Evolutionary conservation across 305 asterid species (phyloP).

Genomic region (Petunia hybrid): DNA sequence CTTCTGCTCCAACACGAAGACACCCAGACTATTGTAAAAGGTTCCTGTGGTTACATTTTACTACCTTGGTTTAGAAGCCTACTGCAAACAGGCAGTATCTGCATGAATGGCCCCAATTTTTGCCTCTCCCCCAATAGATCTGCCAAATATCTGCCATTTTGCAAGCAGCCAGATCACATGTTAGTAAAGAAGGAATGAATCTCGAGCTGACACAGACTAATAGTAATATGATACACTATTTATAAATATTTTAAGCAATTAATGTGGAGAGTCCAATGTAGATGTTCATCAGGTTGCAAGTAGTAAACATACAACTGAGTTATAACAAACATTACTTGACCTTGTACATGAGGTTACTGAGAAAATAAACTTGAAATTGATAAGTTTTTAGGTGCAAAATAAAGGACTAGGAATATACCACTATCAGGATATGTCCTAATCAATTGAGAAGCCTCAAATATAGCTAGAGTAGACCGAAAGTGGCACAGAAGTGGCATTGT

Average conservation of each 20-base stretch:
- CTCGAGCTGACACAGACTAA: background rate
- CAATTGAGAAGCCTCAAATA: slow-evolving; percentile 20
- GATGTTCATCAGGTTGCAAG: background rate
- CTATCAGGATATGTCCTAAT: background rate
- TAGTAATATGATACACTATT: background rate
- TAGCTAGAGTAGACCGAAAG: background rate
- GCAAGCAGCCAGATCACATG: slow-evolving; percentile 40
- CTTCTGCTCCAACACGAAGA: slow-evolving; percentile 12
- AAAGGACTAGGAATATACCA: background rate
- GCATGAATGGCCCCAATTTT: slow-evolving; percentile 69
- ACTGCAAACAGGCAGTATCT: slow-evolving; percentile 66
- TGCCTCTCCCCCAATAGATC: slow-evolving; percentile 76
- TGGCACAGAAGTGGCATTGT: slow-evolving; percentile 22
- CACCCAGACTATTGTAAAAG: background rate
- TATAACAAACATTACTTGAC: background rate
- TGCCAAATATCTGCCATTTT: slow-evolving; percentile 61
- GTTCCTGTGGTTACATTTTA: slow-evolving; percentile 8
- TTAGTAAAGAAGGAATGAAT: background rate
- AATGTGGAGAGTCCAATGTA: background rate
- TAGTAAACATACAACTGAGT: background rate
- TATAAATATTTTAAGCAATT: background rate
- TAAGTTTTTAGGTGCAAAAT: background rate
- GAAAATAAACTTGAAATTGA: background rate
- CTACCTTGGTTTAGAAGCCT: slow-evolving; percentile 82
- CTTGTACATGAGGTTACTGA: slow-evolving; percentile 25